Evolutionary conservation across 2,329 filamentous ascomycete genomes (phyloP).

Genomic region (Pseudopyricularia javanii): DNA sequence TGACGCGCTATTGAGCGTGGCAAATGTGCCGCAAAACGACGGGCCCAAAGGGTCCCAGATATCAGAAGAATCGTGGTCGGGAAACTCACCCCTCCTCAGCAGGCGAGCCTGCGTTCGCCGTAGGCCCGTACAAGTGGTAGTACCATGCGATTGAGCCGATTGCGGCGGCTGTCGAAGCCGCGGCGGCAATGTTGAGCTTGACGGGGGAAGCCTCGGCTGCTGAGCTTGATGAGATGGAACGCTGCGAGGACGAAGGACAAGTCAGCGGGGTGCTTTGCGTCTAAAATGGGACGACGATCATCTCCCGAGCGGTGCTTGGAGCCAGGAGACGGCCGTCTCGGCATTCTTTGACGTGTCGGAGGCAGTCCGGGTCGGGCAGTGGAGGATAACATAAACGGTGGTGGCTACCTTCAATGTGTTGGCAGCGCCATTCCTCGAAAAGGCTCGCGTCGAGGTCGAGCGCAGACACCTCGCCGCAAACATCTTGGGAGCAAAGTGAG

Average conservation of each 20-base stretch:
- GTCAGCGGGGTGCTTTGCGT: slow-evolving; percentile 20
- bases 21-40: slow-evolving; percentile 13
- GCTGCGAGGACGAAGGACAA: slow-evolving; percentile 25
- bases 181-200: slow-evolving; percentile 75
- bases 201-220: slow-evolving; percentile 59
- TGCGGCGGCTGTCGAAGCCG: slow-evolving; percentile 75
- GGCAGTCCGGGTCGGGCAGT: neutral
- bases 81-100: slow-evolving; percentile 92
- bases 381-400: neutral
- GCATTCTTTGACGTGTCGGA: neutral
- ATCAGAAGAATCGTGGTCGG: neutral
- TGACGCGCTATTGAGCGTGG: neutral
- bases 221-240: slow-evolving; percentile 62
- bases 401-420: slow-evolving; percentile 62
- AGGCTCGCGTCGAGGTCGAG: slow-evolving; percentile 73
- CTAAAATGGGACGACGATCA: no score
- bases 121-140: slow-evolving; percentile 87
- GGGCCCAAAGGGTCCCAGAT: neutral
- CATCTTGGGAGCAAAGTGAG: slow-evolving; percentile 50
- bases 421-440: slow-evolving; percentile 64
- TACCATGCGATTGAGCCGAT: slow-evolving; percentile 92
- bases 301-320: neutral
- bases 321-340: neutral
- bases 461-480: slow-evolving; percentile 87
- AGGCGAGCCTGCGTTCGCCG: slow-evolving; percentile 79